Base-by-base conservation (phyloP, 106 monocot species). In the Acorus calamus region DNA sequence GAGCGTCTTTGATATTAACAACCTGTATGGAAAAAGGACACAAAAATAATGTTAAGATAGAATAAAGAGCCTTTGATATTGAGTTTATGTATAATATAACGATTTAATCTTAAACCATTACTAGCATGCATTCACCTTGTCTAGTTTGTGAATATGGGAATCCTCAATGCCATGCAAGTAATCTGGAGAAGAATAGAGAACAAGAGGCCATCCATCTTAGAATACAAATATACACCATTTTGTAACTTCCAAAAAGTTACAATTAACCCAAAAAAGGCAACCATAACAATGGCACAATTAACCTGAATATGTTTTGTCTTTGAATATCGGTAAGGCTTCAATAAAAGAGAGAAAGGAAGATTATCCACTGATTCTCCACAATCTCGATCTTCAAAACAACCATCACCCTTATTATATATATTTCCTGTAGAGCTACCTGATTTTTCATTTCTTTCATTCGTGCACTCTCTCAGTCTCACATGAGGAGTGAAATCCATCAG, bases 301-400 rank as follows among this genome's bases (percentile, higher is more conserved):
- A 93, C 94, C 87, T 64, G 85, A 76, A 65, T 98, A 98, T 6
- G 96, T 87, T 68, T 80, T 59, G 70, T 98, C 96, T 77, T 98
- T 98, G 61, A 98, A 98, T 70, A 98, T 74, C n/a, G 91, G 69
- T 76, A 58, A 3, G 96, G 91, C 83, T 85, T 83, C 56, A 98
- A 61, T 14, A 98, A 57, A 50, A 91, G 49, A 50, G 91, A 91
- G 41, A 61, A 76, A 8, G 61, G 52, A 48, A 51, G 42, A 5
- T 11, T 13, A 0, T 49, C 10, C 56, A 60, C 50, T 3, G 55
- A 43, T 49, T 48, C 44, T 60, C 49, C 50, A 11, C 11, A 54
- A 41, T 43, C 41, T 41, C n/a, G 46, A 11, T 68, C 65, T 41
- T 54, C 41, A 6, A 55, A 61, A 3, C 2, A 10, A 11, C 43